Base-by-base conservation (phyloP, 1,284 basidiomycete species). In the Fistulina hepatica region DNA sequence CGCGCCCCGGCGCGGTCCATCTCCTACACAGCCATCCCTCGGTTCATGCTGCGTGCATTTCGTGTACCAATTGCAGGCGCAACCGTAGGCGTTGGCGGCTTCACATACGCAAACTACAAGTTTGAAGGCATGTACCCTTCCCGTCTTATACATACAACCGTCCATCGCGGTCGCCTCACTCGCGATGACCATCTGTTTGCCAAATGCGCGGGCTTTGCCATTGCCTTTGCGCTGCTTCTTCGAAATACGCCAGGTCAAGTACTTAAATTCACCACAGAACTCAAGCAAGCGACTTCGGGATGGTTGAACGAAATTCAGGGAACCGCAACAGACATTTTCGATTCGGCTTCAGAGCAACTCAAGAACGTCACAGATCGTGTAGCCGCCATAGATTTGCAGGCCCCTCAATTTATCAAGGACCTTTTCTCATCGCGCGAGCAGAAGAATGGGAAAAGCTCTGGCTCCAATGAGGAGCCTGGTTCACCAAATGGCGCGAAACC, bases 31-130 rank as follows among this genome's bases (percentile, higher is more conserved):
- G 79, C 85, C 8, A 80, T 92, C 38, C 89, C 89, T 10, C 67
- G 76, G 44, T 83, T 92, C 48, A 72, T 92, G 33, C 76, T 80
- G 0, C 68, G 86, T 28, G 89, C 88, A 0, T 89, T 93, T 53
- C 68, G 81, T 36, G 76, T 93, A 2, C 89, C 89, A 22, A 69
- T 89, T 44, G 89, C 86, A 21, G 85, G 82, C 10, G 81, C 78
- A 16, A 86, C 86, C 1, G 73, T 90, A 16, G 89, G 90, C 9
- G 90, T 82, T 1, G 90, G 91, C n/a, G 81, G 86, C 0, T 64
- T 92, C 40, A 85, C 84, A 5, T 94, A 93, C 58, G 90, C 88
- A 12, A 91, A 91, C 55, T 93, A 91, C 65, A 90, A 89, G 62
- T 79, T 92, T 50, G 90, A 95, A 65, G 86, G 90, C 88, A 44